Evolutionary conservation across 257 asterid genomes (phyloP).

Genomic region (Avicennia marina): DNA sequence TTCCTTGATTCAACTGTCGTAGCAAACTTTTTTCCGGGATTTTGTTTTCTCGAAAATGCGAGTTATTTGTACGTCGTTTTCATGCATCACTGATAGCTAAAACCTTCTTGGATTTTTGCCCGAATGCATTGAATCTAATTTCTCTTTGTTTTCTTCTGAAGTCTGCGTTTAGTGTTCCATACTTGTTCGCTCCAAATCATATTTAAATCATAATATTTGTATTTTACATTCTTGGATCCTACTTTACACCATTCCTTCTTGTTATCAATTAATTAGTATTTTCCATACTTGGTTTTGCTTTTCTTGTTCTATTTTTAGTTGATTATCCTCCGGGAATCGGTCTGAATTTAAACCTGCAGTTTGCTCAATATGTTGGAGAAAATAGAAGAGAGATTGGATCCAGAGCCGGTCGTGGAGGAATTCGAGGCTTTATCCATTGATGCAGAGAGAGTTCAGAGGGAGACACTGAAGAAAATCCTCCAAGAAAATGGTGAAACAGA

Average conservation of each 20-base stretch:
- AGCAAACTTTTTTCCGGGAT: neutral
- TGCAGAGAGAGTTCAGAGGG: conserved; percentile 68
- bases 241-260: too few species aligned
- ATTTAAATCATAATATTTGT: too few species aligned
- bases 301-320: too few species aligned
- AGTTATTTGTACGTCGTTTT: conserved; percentile 10
- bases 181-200: too few species aligned
- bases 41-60: neutral
- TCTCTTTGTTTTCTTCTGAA: neutral
- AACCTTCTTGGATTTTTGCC: conserved; percentile 2
- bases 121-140: conserved; percentile 16
- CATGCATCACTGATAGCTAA: conserved; percentile 3
- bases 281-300: too few species aligned
- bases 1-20: neutral
- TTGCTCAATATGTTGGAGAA: conserved; percentile 50
- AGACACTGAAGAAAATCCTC: conserved; percentile 66
- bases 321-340: too few species aligned
- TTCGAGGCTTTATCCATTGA: conserved; percentile 69
- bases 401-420: conserved; percentile 55
- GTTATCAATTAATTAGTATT: too few species aligned
- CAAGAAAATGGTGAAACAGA: conserved; percentile 76
- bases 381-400: conserved; percentile 53
- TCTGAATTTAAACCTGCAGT: too few species aligned
- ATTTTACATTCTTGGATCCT: too few species aligned
- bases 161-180: too few species aligned